Evolutionary conservation across 768 basidiomycete species (phyloP).

Genomic region (Lactarius trivialis): DNA sequence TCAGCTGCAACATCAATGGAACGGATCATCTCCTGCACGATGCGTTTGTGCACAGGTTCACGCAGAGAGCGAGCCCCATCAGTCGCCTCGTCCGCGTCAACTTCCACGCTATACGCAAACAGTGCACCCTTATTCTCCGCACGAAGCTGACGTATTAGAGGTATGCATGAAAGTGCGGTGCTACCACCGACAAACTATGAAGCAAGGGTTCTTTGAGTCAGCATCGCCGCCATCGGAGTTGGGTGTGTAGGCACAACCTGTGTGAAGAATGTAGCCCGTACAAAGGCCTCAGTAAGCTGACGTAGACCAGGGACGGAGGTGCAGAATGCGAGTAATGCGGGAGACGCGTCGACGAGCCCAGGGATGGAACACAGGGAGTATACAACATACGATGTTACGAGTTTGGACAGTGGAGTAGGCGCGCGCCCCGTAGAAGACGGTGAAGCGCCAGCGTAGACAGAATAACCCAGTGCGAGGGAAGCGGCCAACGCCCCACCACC

Average conservation of each 20-base stretch:
- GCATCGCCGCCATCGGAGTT: neutral
- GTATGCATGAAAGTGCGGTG: conserved; percentile 59
- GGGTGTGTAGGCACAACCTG: conserved; percentile 44
- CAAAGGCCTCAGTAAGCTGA: conserved; percentile 57
- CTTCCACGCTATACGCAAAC: conserved; percentile 83
- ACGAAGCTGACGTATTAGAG: conserved; percentile 57
- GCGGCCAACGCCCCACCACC: conserved; percentile 15
- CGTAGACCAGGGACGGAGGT: conserved; percentile 56
- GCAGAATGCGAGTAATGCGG: conserved; percentile 50
- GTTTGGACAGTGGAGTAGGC: conserved; percentile 27
- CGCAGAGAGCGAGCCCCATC: conserved; percentile 25
- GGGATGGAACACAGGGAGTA: conserved; percentile 79
- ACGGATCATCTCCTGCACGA: conserved; percentile 68
- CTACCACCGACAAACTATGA: conserved; percentile 85
- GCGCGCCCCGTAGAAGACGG: conserved; percentile 8
- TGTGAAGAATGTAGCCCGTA: conserved; percentile 78
- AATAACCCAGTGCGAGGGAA: conserved; percentile 12
- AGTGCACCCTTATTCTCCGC: conserved; percentile 65
- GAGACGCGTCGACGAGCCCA: conserved; percentile 66
- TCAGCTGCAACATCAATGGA: conserved; percentile 75
- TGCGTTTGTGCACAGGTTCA: conserved; percentile 46
- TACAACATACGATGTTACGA: conserved; percentile 72
- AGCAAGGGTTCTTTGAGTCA: neutral
- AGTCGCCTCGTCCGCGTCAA: conserved; percentile 52
- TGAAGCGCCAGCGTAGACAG: conserved; percentile 26